These are phyloP conservation scores for Mrakia hoshinonis DNA, from an alignment of 768 basidiomycete species.

Conservation along the genomic window DNA sequence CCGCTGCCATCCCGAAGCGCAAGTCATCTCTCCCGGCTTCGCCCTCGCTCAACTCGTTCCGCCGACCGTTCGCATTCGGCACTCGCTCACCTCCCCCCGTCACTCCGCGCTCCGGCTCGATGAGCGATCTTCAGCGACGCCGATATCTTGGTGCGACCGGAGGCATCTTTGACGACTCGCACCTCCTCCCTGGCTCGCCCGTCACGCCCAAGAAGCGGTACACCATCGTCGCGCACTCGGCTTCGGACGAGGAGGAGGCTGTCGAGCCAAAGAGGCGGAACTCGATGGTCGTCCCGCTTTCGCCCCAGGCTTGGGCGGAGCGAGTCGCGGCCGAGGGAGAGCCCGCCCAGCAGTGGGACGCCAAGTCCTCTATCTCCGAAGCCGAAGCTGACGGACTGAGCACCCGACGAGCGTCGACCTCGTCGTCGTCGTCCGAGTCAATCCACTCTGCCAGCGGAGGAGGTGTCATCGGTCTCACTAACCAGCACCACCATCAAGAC, in stretches of 20 bases:
- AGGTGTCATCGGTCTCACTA: too few species aligned
- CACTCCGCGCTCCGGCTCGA: neutral
- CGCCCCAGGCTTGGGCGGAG: slow-evolving; percentile 6
- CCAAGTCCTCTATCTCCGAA: neutral
- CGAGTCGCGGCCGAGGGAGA: neutral
- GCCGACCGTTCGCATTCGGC: neutral
- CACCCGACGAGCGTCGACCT: neutral
- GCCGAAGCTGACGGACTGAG: neutral
- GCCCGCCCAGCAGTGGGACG: neutral
- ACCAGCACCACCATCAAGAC: neutral
- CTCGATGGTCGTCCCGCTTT: neutral
- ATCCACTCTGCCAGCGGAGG: neutral
- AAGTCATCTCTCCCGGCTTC: neutral
- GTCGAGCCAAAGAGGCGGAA: neutral
- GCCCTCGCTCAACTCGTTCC: neutral
- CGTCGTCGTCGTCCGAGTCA: neutral
- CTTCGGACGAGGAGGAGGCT: neutral
- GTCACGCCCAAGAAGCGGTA: neutral
- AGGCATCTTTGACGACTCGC: neutral
- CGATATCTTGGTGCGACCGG: neutral
- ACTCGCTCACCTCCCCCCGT: neutral
- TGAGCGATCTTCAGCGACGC: neutral
- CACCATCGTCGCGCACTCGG: neutral
- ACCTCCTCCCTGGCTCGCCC: neutral
- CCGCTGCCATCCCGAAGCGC: neutral